Percentiles rank a stretch among this genome's conserved stretches.
Evolutionary conservation across 129 eudicot species (phyloP).

Genomic region (Erigeron canadensis): DNA sequence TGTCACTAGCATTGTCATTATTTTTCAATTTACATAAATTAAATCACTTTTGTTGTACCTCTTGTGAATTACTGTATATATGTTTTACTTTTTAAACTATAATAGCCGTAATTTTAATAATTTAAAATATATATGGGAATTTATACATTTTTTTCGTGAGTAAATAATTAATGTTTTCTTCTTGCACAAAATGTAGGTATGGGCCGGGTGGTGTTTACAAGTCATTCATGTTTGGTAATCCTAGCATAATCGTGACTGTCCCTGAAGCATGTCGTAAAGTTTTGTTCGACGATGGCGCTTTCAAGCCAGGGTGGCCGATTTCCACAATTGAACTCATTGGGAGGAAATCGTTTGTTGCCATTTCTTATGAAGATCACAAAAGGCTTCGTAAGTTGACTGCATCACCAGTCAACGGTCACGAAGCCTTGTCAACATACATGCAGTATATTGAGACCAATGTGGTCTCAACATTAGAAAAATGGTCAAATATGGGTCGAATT

Average conservation of each 20-base stretch:
- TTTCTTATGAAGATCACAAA: conserved; percentile 71
- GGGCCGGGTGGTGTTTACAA: conserved; percentile 71
- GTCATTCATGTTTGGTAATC: conserved; percentile 76
- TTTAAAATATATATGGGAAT: background rate
- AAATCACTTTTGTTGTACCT: conserved; percentile 15
- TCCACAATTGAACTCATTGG: conserved; percentile 76
- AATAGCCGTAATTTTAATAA: conserved; percentile 3
- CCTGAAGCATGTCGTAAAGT: conserved; percentile 71
- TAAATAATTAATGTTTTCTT: too few species aligned
- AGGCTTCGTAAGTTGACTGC: conserved; percentile 78
- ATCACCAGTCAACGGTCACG: conserved; percentile 86
- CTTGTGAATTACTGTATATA: conserved; percentile 20
- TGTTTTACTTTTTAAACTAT: background rate
- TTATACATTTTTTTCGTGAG: too few species aligned
- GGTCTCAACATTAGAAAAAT: conserved; percentile 49
- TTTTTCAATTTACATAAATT: conserved; percentile 3
- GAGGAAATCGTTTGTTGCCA: conserved; percentile 61
- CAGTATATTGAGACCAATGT: conserved; percentile 59
- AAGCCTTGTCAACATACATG: conserved; percentile 61
- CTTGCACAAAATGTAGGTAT: conserved; percentile 37
- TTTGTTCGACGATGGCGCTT: conserved; percentile 68
- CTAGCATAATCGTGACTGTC: conserved; percentile 65
- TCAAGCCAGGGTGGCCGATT: conserved; percentile 93
- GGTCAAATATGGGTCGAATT: conserved; percentile 73
- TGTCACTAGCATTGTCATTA: conserved; percentile 38